phyloP scores from a whole-genome alignment of 192 early-diverging fungal genomes.

The Coemansia sp. region DNA sequence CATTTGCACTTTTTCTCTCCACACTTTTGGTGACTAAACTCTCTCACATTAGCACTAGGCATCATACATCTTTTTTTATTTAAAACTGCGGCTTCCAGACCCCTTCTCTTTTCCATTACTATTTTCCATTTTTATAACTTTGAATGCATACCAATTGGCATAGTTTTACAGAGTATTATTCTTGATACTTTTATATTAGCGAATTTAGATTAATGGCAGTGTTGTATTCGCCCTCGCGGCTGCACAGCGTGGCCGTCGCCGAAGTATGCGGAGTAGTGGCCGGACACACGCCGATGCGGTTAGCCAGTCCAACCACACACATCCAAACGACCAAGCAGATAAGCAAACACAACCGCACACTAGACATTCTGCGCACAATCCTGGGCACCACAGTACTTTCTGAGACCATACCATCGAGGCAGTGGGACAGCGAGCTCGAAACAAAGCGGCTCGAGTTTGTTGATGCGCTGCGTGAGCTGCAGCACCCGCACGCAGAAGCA shows the following conservation, averaged over 20 bases:
- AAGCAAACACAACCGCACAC: conserved; percentile 26
- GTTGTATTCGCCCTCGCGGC: conserved; percentile 14
- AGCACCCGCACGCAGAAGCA: conserved; percentile 35
- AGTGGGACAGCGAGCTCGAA: conserved; percentile 12
- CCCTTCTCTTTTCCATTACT: conserved; percentile 3
- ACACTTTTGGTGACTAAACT: conserved; percentile 7
- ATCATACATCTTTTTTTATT: conserved; percentile 2
- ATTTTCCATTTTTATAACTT: conserved; percentile 9
- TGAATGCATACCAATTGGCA: conserved; percentile 4
- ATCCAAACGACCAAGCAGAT: background rate
- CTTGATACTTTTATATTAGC: background rate
- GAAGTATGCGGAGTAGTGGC: conserved; percentile 40
- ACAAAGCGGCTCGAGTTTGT: conserved; percentile 18
- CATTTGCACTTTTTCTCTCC: conserved; percentile 12
- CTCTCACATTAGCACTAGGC: conserved; percentile 5
- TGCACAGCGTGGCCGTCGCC: conserved; percentile 31
- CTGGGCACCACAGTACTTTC: conserved; percentile 7
- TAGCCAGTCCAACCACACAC: background rate
- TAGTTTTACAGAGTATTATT: background rate
- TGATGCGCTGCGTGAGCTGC: conserved; percentile 26
- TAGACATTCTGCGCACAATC: conserved; percentile 37
- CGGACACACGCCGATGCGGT: conserved; percentile 14
- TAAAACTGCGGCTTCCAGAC: background rate
- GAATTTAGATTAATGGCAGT: background rate
- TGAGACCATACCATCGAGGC: conserved; percentile 8